Evolutionary conservation across 148 eudicot species (phyloP).

Genomic region (Heliamphora exappendiculata): DNA sequence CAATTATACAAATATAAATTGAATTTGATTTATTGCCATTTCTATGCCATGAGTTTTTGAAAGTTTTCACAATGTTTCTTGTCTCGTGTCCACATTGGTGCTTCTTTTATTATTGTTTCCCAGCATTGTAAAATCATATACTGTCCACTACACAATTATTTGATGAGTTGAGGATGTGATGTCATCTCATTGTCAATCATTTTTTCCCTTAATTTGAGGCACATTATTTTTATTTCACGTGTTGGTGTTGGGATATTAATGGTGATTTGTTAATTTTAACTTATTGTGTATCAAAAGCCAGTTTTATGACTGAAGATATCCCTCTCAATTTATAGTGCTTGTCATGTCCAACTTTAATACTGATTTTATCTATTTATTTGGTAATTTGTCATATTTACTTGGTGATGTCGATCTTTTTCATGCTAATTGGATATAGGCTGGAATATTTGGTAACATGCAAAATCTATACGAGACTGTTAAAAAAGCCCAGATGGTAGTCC

Average conservation of each 20-base stretch:
- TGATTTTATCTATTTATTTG: background rate
- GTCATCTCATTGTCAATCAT: background rate
- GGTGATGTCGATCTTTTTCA: constrained; percentile 3
- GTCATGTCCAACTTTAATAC: background rate
- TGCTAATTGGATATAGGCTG: constrained; percentile 48
- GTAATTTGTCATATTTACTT: background rate
- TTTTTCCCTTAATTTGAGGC: background rate
- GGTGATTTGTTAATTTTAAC: background rate
- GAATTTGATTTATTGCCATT: too few species aligned
- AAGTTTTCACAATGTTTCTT: too few species aligned
- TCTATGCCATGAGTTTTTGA: too few species aligned
- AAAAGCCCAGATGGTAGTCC: constrained; percentile 91
- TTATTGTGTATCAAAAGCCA: background rate
- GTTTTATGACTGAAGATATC: background rate
- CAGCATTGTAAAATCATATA: background rate
- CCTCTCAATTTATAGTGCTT: background rate
- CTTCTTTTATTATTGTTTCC: background rate
- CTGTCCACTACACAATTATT: background rate
- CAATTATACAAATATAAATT: too few species aligned
- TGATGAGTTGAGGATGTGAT: background rate
- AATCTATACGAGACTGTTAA: constrained; percentile 88
- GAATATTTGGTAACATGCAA: constrained; percentile 89
- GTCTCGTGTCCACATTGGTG: background rate
- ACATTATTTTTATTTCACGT: background rate
- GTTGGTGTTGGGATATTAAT: background rate